Evolutionary conservation across 2,329 filamentous ascomycete species (phyloP).

Genomic region (Verticillium dahliae): DNA sequence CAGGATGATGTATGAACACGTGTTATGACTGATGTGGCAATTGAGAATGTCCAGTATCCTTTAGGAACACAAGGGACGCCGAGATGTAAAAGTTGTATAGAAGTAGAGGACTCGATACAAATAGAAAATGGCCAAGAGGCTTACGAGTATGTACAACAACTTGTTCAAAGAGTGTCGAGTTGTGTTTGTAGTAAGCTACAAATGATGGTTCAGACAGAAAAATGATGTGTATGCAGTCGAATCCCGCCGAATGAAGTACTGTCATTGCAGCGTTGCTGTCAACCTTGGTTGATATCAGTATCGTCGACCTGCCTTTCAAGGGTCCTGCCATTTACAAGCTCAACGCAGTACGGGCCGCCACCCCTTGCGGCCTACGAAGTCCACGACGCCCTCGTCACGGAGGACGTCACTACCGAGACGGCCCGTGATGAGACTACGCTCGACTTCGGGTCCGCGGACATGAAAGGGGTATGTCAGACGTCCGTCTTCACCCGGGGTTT

Average conservation of each 20-base stretch:
- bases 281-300: no score
- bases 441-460: constrained; percentile 52
- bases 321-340: neutral
- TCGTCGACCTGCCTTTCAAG: no score
- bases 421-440: constrained; percentile 63
- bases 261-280: no score
- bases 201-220: no score
- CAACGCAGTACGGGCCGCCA: constrained; percentile 45
- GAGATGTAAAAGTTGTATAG: neutral
- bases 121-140: neutral
- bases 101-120: neutral
- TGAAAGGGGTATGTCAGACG: constrained; percentile 50
- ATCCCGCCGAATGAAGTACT: no score
- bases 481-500: constrained; percentile 1
- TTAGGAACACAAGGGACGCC: neutral
- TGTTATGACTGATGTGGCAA: neutral
- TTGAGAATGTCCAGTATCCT: neutral
- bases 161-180: neutral
- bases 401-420: constrained; percentile 53
- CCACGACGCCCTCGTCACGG: constrained; percentile 51
- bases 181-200: no score
- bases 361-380: constrained; percentile 50
- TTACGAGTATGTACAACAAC: neutral
- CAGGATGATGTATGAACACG: constrained; percentile 1
- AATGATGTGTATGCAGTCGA: no score